Evolutionary conservation across 2,329 filamentous ascomycete genomes (phyloP).

Genomic region (Hymenoscyphus repandus): DNA sequence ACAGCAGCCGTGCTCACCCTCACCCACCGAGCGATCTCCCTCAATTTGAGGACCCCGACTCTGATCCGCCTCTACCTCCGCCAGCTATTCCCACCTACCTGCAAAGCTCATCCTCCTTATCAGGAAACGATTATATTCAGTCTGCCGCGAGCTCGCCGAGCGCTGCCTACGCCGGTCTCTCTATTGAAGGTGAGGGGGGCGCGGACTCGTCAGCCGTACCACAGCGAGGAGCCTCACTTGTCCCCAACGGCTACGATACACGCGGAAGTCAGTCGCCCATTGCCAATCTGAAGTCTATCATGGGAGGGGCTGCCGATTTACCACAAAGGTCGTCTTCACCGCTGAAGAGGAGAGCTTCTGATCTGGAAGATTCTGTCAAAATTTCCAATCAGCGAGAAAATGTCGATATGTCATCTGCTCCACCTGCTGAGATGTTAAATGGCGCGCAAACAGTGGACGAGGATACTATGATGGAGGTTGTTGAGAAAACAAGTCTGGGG

Average conservation of each 20-base stretch:
- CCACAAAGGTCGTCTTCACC: slow-evolving; percentile 60
- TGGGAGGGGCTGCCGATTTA: slow-evolving; percentile 54
- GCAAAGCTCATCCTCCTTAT: slow-evolving; percentile 36
- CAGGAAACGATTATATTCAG: slow-evolving; percentile 45
- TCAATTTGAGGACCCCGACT: slow-evolving; percentile 33
- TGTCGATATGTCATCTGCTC: slow-evolving; percentile 30
- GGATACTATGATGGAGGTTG: slow-evolving; percentile 13
- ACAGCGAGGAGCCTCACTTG: slow-evolving; percentile 32
- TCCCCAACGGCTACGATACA: slow-evolving; percentile 24
- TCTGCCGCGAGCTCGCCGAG: slow-evolving; percentile 55
- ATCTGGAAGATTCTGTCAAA: slow-evolving; percentile 26
- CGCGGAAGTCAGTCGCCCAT: slow-evolving; percentile 45
- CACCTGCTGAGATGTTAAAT: slow-evolving; percentile 11
- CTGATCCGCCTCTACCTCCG: slow-evolving; percentile 41
- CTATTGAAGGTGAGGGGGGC: slow-evolving; percentile 50
- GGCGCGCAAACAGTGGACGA: slow-evolving; percentile 9
- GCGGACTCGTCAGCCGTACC: slow-evolving; percentile 27
- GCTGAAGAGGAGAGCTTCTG: slow-evolving; percentile 54
- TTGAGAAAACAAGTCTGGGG: slow-evolving; percentile 23
- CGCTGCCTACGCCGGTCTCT: slow-evolving; percentile 51
- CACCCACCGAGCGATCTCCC: slow-evolving; percentile 40
- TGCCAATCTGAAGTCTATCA: slow-evolving; percentile 48
- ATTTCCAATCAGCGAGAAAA: slow-evolving; percentile 27
- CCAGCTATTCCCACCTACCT: slow-evolving; percentile 43
- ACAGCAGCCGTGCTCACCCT: slow-evolving; percentile 39